Conservation (phyloP, 2,329 filamentous ascomycete species). For the Drechslera avenae region DNA sequence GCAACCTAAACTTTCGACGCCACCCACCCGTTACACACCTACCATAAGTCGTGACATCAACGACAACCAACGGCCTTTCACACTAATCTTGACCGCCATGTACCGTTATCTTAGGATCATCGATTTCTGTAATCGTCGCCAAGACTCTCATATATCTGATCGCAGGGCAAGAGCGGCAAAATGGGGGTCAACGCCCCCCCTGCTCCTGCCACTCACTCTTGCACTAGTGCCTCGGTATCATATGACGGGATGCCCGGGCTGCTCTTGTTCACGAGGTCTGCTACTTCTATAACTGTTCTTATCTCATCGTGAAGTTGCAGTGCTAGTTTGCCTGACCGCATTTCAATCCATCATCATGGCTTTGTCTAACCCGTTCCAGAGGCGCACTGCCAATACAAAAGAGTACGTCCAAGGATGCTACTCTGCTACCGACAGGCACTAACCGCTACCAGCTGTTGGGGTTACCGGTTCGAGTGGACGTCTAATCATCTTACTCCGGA, state of each 20-base stretch:
- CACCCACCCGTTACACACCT: not conserved
- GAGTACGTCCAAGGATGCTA: slow-evolving; percentile 41
- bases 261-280: slow-evolving; percentile 2
- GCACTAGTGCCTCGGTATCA: slow-evolving; percentile 37
- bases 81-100: not conserved
- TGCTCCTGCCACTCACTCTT: slow-evolving; percentile 1
- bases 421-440: slow-evolving; percentile 16
- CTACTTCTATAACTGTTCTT: not conserved
- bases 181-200: slow-evolving; percentile 18
- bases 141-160: slow-evolving; percentile 3
- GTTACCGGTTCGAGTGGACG: slow-evolving; percentile 72
- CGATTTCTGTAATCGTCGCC: not conserved
- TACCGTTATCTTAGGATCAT: not conserved
- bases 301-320: not conserved
- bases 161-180: slow-evolving; percentile 16
- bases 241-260: slow-evolving; percentile 28
- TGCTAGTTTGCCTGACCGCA: not conserved
- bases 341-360: slow-evolving; percentile 43
- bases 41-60: slow-evolving; percentile 19
- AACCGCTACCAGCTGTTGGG: slow-evolving; percentile 59
- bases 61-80: slow-evolving; percentile 6
- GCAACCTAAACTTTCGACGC: not conserved
- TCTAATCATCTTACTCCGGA: slow-evolving; percentile 65
- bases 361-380: slow-evolving; percentile 51
- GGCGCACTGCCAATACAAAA: slow-evolving; percentile 51